A percentile compares a stretch with the other conserved stretches of the same genome.
Conservation (phyloP, 257 asterid species). For the Vinca minor region DNA sequence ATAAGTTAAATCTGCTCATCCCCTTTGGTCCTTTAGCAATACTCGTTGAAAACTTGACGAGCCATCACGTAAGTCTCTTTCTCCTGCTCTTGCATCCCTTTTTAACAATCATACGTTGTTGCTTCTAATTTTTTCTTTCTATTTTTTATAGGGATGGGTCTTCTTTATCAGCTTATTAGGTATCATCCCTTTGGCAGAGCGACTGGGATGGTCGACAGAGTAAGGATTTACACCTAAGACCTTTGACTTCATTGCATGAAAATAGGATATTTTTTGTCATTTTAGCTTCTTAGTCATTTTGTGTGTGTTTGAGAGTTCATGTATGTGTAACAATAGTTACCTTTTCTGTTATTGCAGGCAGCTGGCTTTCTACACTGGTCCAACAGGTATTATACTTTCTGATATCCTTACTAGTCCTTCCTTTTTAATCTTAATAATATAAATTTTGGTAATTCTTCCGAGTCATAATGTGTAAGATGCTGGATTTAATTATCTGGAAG, state of each 20-base stretch:
- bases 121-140: neutral
- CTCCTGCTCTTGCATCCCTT: constrained; percentile 3
- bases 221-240: constrained; percentile 27
- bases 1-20: constrained; percentile 48
- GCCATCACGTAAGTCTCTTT: constrained; percentile 43
- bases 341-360: constrained; percentile 47
- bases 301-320: neutral
- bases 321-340: constrained; percentile 13
- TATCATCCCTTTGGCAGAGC: too few relatives aligned
- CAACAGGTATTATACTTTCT: too few relatives aligned
- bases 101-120: constrained; percentile 6
- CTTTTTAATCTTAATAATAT: too few relatives aligned
- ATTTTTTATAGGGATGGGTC: constrained; percentile 57
- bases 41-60: constrained; percentile 36
- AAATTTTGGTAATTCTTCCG: too few relatives aligned
- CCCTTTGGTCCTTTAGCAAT: constrained; percentile 65
- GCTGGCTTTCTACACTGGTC: too few relatives aligned
- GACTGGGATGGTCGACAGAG: constrained; percentile 86
- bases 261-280: constrained; percentile 2
- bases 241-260: constrained; percentile 2
- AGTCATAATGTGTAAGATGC: too few relatives aligned
- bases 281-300: neutral
- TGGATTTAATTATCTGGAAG: neutral
- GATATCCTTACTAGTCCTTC: too few relatives aligned
- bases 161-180: constrained; percentile 61